Conservation (phyloP, 2,329 filamentous ascomycete species). For the Cladosporium velox region DNA sequence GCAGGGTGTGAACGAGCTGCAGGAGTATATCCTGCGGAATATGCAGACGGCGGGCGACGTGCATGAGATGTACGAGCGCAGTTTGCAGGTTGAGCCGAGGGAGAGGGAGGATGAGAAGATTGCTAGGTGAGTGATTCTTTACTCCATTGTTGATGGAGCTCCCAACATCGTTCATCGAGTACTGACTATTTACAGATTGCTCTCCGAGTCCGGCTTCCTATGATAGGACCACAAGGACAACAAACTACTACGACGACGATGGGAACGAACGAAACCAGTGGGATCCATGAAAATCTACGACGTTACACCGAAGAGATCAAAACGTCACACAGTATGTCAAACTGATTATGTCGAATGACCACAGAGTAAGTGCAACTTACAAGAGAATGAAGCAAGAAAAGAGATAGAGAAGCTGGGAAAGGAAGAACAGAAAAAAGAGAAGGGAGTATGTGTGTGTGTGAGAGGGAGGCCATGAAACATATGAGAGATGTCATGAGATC, state of each 20-base stretch:
- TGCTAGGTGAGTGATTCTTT: constrained; percentile 70
- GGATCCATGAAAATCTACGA: background rate
- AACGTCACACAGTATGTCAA: background rate
- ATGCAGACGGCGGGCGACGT: constrained; percentile 95
- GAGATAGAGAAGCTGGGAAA: background rate
- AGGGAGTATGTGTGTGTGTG: background rate
- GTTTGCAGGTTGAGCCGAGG: constrained; percentile 85
- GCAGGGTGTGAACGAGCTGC: constrained; percentile 84
- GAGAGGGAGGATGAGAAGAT: constrained; percentile 99
- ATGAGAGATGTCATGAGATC: constrained; percentile 36
- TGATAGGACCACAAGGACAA: constrained; percentile 35
- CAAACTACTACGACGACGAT: background rate
- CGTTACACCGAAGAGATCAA: background rate
- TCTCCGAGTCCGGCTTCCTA: constrained; percentile 58
- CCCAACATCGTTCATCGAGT: constrained; percentile 19
- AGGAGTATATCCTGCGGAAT: constrained; percentile 95
- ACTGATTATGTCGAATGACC: background rate
- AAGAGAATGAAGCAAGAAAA: too few species aligned
- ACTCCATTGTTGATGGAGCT: background rate
- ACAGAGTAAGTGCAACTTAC: background rate
- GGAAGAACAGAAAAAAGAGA: too few species aligned
- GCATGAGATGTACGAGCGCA: constrained; percentile 99
- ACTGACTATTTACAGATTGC: constrained; percentile 44
- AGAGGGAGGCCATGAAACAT: background rate
- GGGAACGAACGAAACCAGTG: background rate